A percentile compares a stretch with the other conserved stretches of the same genome.
These are phyloP conservation scores for Leccinum variicolor DNA, from an alignment of 768 basidiomycete genomes.

Conservation along the genomic window DNA sequence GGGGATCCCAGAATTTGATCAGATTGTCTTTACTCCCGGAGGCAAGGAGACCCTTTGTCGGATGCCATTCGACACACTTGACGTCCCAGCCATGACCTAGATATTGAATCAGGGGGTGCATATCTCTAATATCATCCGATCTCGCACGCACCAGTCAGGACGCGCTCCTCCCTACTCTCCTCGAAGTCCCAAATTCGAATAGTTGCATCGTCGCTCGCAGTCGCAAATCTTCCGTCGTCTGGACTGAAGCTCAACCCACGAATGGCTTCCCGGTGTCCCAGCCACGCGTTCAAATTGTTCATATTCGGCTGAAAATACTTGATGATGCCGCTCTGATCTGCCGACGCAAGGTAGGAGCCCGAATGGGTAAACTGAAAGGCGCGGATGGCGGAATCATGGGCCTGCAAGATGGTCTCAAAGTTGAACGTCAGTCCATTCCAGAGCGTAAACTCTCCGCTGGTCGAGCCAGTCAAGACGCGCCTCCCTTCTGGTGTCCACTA, in stretches of 20 bases:
- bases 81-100: slow-evolving; percentile 99
- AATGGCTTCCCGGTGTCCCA: slow-evolving; percentile 92
- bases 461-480: slow-evolving; percentile 90
- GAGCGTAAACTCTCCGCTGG: slow-evolving; percentile 95
- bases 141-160: slow-evolving; percentile 61
- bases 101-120: slow-evolving; percentile 11
- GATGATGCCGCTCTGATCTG: slow-evolving; percentile 91
- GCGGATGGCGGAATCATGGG: slow-evolving; percentile 93
- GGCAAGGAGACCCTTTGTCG: slow-evolving; percentile 90
- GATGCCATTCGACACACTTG: slow-evolving; percentile 98
- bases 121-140: neutral
- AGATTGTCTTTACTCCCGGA: slow-evolving; percentile 97
- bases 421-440: slow-evolving; percentile 99
- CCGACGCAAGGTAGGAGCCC: slow-evolving; percentile 88
- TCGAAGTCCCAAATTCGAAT: slow-evolving; percentile 96
- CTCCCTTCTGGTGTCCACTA: slow-evolving; percentile 98
- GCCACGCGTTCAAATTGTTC: slow-evolving; percentile 96
- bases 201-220: slow-evolving; percentile 93
- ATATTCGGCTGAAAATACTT: slow-evolving; percentile 99
- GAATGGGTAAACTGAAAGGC: slow-evolving; percentile 88
- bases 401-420: slow-evolving; percentile 99
- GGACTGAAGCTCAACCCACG: slow-evolving; percentile 90
- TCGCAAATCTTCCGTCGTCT: slow-evolving; percentile 88
- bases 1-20: slow-evolving; percentile 99
- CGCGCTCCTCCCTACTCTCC: slow-evolving; percentile 84